Conservation (phyloP, 2,329 filamentous ascomycete genomes). For the Conoideocrella luteorostrata region DNA sequence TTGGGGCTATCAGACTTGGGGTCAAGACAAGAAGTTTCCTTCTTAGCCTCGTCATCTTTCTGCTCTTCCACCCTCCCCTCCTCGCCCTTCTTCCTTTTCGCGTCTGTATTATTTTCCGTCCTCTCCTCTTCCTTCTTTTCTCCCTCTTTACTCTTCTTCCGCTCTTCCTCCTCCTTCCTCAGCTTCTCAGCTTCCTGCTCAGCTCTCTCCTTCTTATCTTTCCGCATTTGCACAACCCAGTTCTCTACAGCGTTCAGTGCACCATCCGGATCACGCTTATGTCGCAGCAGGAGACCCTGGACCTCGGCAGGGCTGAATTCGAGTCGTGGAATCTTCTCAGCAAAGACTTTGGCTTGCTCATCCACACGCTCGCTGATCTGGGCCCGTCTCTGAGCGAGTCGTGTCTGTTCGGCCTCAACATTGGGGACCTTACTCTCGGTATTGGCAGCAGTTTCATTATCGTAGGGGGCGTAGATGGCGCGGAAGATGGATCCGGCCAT, state of each 20-base stretch:
- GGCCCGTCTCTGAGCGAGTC: slow-evolving; percentile 22
- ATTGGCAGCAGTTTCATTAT: slow-evolving; percentile 20
- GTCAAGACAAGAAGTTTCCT: neutral
- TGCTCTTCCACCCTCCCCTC: neutral
- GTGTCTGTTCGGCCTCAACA: slow-evolving; percentile 22
- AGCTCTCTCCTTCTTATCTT: slow-evolving; percentile 39
- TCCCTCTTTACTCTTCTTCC: neutral
- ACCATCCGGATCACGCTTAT: slow-evolving; percentile 45
- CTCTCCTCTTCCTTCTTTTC: slow-evolving; percentile 3
- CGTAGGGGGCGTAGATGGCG: slow-evolving; percentile 51
- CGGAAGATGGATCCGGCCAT: slow-evolving; percentile 51
- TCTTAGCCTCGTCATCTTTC: neutral
- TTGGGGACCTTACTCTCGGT: slow-evolving; percentile 18
- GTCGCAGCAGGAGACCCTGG: slow-evolving; percentile 50
- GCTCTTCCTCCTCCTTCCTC: slow-evolving; percentile 16
- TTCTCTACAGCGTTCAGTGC: slow-evolving; percentile 40
- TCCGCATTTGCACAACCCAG: slow-evolving; percentile 44
- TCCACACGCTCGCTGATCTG: slow-evolving; percentile 36
- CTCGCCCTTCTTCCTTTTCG: slow-evolving; percentile 8
- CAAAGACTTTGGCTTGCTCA: slow-evolving; percentile 41
- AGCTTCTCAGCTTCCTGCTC: slow-evolving; percentile 20
- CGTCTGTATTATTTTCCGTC: neutral
- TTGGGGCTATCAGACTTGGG: slow-evolving; percentile 5
- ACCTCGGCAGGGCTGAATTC: slow-evolving; percentile 57
- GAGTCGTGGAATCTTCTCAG: slow-evolving; percentile 41